These are phyloP conservation scores for Eucalyptus erythrocorys DNA, from an alignment of 345 rosid genomes.

Conservation along the genomic window DNA sequence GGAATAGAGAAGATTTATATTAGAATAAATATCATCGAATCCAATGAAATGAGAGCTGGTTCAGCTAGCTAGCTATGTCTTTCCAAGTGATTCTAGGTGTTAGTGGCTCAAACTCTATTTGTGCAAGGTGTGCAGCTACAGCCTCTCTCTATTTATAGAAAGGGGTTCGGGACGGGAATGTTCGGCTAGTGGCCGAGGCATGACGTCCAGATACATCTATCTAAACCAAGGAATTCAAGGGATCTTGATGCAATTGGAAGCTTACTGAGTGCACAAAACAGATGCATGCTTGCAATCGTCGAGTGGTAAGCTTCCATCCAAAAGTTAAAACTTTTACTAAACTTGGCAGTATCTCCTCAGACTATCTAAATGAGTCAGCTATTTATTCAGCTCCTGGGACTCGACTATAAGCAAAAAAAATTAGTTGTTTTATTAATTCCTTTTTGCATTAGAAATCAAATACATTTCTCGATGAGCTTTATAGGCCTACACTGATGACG, in stretches of 20 bases:
- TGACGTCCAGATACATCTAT: not conserved
- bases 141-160: not conserved
- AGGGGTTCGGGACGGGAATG: not conserved
- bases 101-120: rapidly evolving
- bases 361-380: no score
- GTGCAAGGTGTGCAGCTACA: not conserved
- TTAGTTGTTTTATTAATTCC: no score
- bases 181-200: not conserved
- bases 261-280: no score
- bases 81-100: not conserved
- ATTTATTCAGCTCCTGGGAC: no score
- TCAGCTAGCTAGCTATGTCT: not conserved
- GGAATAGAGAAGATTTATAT: not conserved
- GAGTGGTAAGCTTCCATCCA: no score
- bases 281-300: no score
- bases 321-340: no score
- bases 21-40: rapidly evolving
- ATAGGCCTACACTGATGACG: not conserved
- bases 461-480: no score
- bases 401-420: rapidly evolving
- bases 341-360: no score
- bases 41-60: not conserved
- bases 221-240: not conserved
- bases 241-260: not conserved
- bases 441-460: no score